Evolutionary conservation across 1,284 basidiomycete genomes (phyloP).

Genomic region (Hymenochaete sp.): DNA sequence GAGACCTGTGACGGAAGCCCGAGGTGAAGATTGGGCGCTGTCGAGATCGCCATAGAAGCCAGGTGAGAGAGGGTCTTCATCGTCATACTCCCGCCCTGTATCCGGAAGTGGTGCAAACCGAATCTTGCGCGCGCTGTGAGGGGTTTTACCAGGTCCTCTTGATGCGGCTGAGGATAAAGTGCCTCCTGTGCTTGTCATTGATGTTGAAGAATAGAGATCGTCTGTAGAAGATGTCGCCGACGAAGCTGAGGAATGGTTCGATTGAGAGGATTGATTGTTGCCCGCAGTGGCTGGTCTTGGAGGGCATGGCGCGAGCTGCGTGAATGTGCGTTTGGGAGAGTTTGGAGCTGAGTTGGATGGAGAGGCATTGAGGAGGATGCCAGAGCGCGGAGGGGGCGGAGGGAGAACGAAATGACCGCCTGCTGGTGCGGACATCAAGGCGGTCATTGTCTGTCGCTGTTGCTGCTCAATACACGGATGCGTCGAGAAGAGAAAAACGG

Average conservation of each 20-base stretch:
- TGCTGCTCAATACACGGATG: too few relatives aligned
- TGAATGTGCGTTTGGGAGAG: slow-evolving; percentile 11
- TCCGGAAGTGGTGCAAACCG: slow-evolving; percentile 68
- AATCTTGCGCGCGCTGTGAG: slow-evolving; percentile 35
- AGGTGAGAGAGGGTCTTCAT: slow-evolving; percentile 33
- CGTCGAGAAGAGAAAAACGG: too few relatives aligned
- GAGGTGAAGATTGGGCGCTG: slow-evolving; percentile 17
- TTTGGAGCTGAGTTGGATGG: slow-evolving; percentile 14
- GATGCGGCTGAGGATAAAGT: slow-evolving; percentile 1
- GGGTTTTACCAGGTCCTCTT: not conserved
- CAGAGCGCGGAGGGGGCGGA: slow-evolving; percentile 8
- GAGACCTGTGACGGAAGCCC: not conserved
- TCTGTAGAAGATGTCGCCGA: slow-evolving; percentile 16
- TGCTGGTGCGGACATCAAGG: too few relatives aligned
- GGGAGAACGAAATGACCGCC: too few relatives aligned
- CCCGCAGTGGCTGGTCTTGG: slow-evolving; percentile 1
- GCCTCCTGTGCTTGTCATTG: slow-evolving; percentile 11
- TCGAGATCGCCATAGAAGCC: slow-evolving; percentile 22
- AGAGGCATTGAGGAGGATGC: slow-evolving; percentile 17
- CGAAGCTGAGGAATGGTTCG: slow-evolving; percentile 13
- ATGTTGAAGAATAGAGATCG: slow-evolving; percentile 15
- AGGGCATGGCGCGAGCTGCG: slow-evolving; percentile 2
- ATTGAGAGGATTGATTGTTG: not conserved
- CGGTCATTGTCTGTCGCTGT: too few relatives aligned
- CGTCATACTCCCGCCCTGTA: slow-evolving; percentile 27